phyloP scores from a whole-genome alignment of 2,329 filamentous ascomycete genomes.

The Trichoderma polysporum region DNA sequence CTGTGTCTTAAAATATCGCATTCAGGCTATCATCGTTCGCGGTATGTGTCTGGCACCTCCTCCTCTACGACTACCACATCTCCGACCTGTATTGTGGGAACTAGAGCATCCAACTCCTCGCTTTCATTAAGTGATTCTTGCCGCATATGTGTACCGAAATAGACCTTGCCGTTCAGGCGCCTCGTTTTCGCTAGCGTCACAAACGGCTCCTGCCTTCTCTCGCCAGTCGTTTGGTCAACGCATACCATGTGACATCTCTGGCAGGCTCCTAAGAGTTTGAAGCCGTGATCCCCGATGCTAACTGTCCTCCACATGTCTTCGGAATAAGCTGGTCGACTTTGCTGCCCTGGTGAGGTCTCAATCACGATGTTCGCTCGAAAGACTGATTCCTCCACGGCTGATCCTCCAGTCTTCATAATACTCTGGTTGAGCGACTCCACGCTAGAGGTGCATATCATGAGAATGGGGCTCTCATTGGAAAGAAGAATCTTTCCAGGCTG shows the following conservation, averaged over 20 bases:
- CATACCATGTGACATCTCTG: conserved; percentile 95
- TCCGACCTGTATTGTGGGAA: conserved; percentile 50
- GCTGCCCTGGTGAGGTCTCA: conserved; percentile 35
- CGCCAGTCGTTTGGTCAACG: conserved; percentile 79
- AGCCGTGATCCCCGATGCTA: conserved; percentile 61
- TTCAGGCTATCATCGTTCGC: background rate
- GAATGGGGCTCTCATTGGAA: conserved; percentile 91
- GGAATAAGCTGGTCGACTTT: conserved; percentile 60
- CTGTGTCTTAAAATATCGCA: conserved; percentile 1
- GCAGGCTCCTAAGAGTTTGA: conserved; percentile 78
- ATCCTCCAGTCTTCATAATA: conserved; percentile 64
- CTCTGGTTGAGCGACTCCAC: conserved; percentile 73
- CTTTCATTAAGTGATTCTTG: conserved; percentile 35
- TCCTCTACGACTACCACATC: conserved; percentile 39
- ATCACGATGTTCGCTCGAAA: conserved; percentile 91
- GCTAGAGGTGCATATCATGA: conserved; percentile 78
- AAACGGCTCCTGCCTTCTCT: conserved; percentile 81
- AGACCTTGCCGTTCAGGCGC: conserved; percentile 77
- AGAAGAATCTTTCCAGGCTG: conserved; percentile 63
- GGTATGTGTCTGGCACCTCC: background rate
- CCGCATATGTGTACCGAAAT: conserved; percentile 82
- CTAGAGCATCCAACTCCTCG: conserved; percentile 25
- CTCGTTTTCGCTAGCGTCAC: conserved; percentile 85
- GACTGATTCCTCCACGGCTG: conserved; percentile 65
- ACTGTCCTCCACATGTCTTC: conserved; percentile 78